Evolutionary conservation across 2,329 filamentous ascomycete genomes (phyloP).

Genomic region (Samsoniella hepiali): DNA sequence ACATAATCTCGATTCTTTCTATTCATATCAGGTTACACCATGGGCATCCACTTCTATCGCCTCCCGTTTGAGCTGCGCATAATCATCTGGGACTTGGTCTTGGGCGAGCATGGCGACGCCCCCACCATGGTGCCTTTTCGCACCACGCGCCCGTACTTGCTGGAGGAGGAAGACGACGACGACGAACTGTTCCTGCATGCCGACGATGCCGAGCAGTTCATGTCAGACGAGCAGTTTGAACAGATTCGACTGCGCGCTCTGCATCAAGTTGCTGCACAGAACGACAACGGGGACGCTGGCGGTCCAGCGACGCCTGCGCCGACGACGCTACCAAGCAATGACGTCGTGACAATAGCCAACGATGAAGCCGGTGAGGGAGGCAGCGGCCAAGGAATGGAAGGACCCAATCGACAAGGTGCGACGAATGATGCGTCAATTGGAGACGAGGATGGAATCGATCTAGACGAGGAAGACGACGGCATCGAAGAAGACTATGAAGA

Average conservation of each 20-base stretch:
- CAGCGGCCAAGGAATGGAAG: not conserved
- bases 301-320: not conserved
- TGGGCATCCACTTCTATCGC: constrained; percentile 21
- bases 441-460: not conserved
- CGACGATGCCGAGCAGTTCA: not conserved
- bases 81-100: constrained; percentile 24
- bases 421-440: not conserved
- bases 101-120: constrained; percentile 18
- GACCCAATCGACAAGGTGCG: not conserved
- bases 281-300: not conserved
- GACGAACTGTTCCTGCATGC: not conserved
- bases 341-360: not conserved
- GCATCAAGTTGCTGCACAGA: not conserved
- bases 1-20: not conserved
- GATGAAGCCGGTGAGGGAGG: not conserved
- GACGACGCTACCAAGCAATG: constrained; percentile 3
- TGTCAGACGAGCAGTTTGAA: not conserved
- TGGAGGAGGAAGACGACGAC: constrained; percentile 6
- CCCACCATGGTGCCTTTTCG: constrained; percentile 23
- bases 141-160: constrained; percentile 6
- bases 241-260: not conserved
- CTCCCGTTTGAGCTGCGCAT: constrained; percentile 28
- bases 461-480: not conserved
- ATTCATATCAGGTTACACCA: not conserved
- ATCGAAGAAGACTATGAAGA: not conserved